Evolutionary conservation across 371 early-diverging fungal genomes (phyloP).

Genomic region (Actinomortierella ambigua): DNA sequence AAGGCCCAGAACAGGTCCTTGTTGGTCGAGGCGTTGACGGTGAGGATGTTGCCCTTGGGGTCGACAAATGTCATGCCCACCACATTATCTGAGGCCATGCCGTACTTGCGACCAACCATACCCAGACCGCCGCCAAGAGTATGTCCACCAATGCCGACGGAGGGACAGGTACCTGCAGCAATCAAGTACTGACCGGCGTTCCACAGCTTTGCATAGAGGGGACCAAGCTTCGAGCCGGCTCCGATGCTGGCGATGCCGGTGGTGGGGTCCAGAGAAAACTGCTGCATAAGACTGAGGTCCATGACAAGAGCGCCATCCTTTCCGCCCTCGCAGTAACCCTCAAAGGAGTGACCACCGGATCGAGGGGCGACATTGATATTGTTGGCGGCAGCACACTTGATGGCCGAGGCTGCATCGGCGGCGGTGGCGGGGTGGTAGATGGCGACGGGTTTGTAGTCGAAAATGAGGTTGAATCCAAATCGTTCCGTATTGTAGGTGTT

Average conservation of each 20-base stretch:
- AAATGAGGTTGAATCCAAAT: too few relatives aligned
- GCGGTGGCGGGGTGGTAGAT: too few relatives aligned
- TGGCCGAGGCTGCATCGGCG: background rate
- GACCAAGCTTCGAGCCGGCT: conserved; percentile 12
- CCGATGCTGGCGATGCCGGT: conserved; percentile 9
- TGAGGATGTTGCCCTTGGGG: conserved; percentile 38
- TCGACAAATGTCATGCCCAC: conserved; percentile 37
- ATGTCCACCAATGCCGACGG: conserved; percentile 11
- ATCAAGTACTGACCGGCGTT: conserved; percentile 1
- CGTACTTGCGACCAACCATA: conserved; percentile 10
- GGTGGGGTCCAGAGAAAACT: conserved; percentile 2
- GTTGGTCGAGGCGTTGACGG: conserved; percentile 41
- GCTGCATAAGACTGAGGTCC: conserved; percentile 9
- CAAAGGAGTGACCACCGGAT: conserved; percentile 20
- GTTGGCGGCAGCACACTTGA: conserved; percentile 10
- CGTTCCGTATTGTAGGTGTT: too few relatives aligned
- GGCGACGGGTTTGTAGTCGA: too few relatives aligned
- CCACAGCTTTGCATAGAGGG: conserved; percentile 11
- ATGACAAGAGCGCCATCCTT: conserved; percentile 6
- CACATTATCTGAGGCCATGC: conserved; percentile 9
- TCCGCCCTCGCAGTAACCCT: conserved; percentile 16
- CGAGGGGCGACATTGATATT: conserved; percentile 6
- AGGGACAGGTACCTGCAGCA: conserved; percentile 3
- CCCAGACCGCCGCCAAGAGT: conserved; percentile 12
- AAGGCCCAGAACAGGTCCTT: conserved; percentile 24